Evolutionary conservation across 2,329 filamentous ascomycete genomes (phyloP).

Genomic region (Chaetomium sp.): DNA sequence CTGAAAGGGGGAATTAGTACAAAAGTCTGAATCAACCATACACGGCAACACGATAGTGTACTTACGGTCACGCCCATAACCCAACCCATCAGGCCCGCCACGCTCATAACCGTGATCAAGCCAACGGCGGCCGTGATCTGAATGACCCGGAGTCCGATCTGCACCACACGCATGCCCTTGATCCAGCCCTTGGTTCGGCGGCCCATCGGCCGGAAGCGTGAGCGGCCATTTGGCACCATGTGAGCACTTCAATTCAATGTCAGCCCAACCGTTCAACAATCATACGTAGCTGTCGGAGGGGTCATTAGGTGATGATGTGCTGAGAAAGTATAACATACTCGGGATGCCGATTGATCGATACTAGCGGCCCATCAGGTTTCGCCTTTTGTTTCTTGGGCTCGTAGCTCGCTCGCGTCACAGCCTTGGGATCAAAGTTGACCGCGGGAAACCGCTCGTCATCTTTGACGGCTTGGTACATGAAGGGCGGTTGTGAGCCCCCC

Average conservation of each 20-base stretch:
- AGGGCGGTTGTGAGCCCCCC: constrained; percentile 47
- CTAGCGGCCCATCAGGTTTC: constrained; percentile 66
- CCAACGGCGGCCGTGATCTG: constrained; percentile 65
- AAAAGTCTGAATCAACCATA: neutral
- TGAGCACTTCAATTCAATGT: constrained; percentile 43
- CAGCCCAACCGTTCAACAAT: neutral
- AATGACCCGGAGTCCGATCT: constrained; percentile 61
- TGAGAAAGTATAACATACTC: constrained; percentile 50
- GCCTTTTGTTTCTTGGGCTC: constrained; percentile 54
- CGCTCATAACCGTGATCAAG: constrained; percentile 66
- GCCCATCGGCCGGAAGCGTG: constrained; percentile 60
- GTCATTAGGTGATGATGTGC: constrained; percentile 3
- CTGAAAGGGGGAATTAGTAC: constrained; percentile 38
- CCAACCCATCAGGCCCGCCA: constrained; percentile 61
- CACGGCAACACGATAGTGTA: neutral
- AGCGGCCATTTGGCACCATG: constrained; percentile 56
- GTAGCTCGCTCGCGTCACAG: constrained; percentile 73
- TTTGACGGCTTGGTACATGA: constrained; percentile 60
- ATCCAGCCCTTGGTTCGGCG: constrained; percentile 64
- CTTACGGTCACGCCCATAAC: constrained; percentile 71
- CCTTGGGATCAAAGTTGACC: constrained; percentile 75
- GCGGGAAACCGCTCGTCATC: constrained; percentile 48
- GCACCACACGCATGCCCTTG: constrained; percentile 59
- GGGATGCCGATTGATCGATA: constrained; percentile 80
- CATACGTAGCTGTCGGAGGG: neutral